phyloP scores from a whole-genome alignment of 495 filamentous ascomycete genomes.

The Xylaria castorea region DNA sequence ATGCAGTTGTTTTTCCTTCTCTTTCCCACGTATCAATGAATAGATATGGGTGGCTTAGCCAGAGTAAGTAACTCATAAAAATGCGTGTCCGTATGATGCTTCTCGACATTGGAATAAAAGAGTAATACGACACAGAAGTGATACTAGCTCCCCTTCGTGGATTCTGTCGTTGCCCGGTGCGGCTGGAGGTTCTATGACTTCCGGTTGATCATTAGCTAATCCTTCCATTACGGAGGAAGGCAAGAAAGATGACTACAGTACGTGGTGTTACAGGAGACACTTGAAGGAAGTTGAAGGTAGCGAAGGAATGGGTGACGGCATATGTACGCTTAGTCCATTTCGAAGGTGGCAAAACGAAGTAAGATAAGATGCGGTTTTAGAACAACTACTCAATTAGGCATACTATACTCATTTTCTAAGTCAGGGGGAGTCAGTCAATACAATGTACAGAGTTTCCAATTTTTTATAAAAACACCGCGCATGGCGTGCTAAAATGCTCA shows the following conservation, averaged over 20 bases:
- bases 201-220: not conserved
- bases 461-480: not conserved
- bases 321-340: not conserved
- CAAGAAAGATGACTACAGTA: not conserved
- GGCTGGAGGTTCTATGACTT: not conserved
- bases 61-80: not conserved
- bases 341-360: not conserved
- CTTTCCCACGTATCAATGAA: not conserved
- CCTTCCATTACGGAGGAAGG: too few species aligned
- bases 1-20: not conserved
- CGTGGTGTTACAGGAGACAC: not conserved
- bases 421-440: not conserved
- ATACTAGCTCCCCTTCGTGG: not conserved
- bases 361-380: not conserved
- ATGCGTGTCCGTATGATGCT: not conserved
- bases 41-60: not conserved
- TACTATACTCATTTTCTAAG: not conserved
- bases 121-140: not conserved
- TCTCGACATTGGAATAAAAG: not conserved
- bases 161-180: not conserved
- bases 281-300: not conserved
- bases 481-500: not conserved
- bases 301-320: not conserved
- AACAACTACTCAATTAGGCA: not conserved
- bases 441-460: conserved; percentile 4